Evolutionary conservation across 1,139 yeast genomes (phyloP).

Genomic region (Hemisphaericaspora lyxosophila): DNA sequence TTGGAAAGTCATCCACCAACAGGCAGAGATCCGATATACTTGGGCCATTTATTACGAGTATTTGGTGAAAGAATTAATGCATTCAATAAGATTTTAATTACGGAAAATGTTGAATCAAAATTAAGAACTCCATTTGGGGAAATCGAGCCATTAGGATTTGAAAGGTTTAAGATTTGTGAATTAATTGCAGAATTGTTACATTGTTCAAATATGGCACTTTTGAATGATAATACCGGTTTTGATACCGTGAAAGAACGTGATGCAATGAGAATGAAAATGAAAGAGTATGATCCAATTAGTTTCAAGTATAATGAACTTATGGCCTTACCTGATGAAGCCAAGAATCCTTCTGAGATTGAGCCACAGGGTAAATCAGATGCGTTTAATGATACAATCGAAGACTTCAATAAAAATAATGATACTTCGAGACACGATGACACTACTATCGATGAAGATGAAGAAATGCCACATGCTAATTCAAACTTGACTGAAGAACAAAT

Average conservation of each 20-base stretch:
- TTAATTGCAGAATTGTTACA: constrained; percentile 91
- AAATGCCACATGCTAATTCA: constrained; percentile 53
- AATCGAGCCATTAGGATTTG: constrained; percentile 89
- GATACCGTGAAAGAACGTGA: constrained; percentile 77
- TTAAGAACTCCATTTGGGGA: constrained; percentile 60
- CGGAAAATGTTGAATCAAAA: constrained; percentile 18
- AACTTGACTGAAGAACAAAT: constrained; percentile 58
- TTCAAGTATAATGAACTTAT: constrained; percentile 50
- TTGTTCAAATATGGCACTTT: constrained; percentile 93
- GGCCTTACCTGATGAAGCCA: constrained; percentile 31
- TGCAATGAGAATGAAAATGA: constrained; percentile 54
- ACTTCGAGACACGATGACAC: constrained; percentile 29
- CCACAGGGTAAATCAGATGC: constrained; percentile 17
- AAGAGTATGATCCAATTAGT: constrained; percentile 46
- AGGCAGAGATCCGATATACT: constrained; percentile 90
- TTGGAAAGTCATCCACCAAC: constrained; percentile 92
- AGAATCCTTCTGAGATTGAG: constrained; percentile 14
- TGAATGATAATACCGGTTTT: constrained; percentile 84
- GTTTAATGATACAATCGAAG: constrained; percentile 45
- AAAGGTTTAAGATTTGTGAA: constrained; percentile 92
- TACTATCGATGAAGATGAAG: constrained; percentile 30
- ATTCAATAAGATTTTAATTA: constrained; percentile 46
- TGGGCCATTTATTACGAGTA: constrained; percentile 80
- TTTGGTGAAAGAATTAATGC: constrained; percentile 75
- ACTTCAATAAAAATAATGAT: constrained; percentile 41